A percentile compares a stretch with the other conserved stretches of the same genome.
These are phyloP conservation scores for Cystobasidiaceae sp. DNA, from an alignment of 1,284 basidiomycete genomes.

Conservation along the genomic window DNA sequence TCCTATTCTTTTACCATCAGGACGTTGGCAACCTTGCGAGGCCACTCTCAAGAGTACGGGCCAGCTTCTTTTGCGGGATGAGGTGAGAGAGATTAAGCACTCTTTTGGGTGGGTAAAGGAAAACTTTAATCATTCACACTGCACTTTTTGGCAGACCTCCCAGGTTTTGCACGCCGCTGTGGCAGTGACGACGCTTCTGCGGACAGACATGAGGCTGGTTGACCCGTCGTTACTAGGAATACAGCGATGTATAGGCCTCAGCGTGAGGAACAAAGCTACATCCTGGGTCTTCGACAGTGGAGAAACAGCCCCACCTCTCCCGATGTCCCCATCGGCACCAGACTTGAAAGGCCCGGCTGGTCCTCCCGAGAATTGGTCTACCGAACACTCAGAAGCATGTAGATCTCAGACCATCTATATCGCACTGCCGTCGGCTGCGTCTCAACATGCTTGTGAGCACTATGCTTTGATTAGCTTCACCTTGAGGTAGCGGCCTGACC, in stretches of 20 bases:
- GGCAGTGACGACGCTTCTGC: constrained; percentile 8
- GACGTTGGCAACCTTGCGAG: no score
- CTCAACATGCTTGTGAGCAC: constrained; percentile 38
- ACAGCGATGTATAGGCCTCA: constrained; percentile 36
- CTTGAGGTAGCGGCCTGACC: neutral
- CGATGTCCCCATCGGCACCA: constrained; percentile 21
- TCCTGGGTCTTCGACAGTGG: neutral
- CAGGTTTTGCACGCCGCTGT: neutral
- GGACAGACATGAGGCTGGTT: constrained; percentile 37
- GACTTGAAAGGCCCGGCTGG: constrained; percentile 1
- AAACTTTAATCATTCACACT: neutral
- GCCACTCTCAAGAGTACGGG: no score
- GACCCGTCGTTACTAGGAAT: constrained; percentile 40
- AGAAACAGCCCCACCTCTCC: neutral
- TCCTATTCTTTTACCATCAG: no score
- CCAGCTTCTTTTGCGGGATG: no score
- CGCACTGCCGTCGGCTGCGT: constrained; percentile 36
- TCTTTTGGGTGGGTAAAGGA: no score
- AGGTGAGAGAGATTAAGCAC: no score
- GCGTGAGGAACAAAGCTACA: constrained; percentile 4
- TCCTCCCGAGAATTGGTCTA: neutral
- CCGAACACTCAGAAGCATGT: constrained; percentile 19
- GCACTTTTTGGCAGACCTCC: neutral
- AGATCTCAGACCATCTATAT: constrained; percentile 37
- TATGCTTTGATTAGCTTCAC: constrained; percentile 28